Evolutionary conservation across 1,284 basidiomycete genomes (phyloP).

Genomic region (Malassezia vespertilionis): DNA sequence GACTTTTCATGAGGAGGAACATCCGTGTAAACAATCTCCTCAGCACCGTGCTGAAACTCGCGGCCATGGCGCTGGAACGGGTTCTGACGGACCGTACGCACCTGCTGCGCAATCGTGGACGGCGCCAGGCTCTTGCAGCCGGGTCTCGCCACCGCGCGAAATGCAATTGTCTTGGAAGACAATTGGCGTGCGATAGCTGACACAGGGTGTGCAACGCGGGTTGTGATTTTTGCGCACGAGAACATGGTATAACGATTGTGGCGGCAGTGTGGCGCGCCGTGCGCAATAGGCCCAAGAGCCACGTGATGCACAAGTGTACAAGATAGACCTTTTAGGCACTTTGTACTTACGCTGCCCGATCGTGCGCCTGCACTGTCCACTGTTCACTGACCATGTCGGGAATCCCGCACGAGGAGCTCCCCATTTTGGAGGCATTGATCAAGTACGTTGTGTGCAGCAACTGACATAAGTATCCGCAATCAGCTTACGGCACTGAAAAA

Average conservation of each 20-base stretch:
- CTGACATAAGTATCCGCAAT: constrained; percentile 66
- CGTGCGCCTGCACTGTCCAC: too few relatives aligned
- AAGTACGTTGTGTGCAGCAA: constrained; percentile 59
- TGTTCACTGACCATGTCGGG: constrained; percentile 27
- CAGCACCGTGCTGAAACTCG: background rate
- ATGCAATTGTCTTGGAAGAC: background rate
- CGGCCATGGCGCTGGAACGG: constrained; percentile 9
- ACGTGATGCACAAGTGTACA: too few relatives aligned
- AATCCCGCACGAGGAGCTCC: constrained; percentile 57
- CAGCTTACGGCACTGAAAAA: constrained; percentile 70
- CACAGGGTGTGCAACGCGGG: background rate
- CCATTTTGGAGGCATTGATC: constrained; percentile 88
- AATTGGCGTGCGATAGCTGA: background rate
- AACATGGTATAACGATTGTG: constrained; percentile 2
- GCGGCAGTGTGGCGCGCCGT: too few relatives aligned
- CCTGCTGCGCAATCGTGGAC: constrained; percentile 10
- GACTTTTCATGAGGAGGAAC: too few relatives aligned
- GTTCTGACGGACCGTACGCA: constrained; percentile 12
- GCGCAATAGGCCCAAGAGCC: too few relatives aligned
- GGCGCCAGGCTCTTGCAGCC: background rate
- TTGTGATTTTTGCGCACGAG: background rate
- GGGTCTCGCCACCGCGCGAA: background rate
- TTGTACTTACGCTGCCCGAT: too few relatives aligned
- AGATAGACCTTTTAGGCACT: constrained; percentile 5
- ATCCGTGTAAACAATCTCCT: background rate